Evolutionary conservation across 441 rosid genomes (phyloP).

Genomic region (Pelargonium myrrhifolium): DNA sequence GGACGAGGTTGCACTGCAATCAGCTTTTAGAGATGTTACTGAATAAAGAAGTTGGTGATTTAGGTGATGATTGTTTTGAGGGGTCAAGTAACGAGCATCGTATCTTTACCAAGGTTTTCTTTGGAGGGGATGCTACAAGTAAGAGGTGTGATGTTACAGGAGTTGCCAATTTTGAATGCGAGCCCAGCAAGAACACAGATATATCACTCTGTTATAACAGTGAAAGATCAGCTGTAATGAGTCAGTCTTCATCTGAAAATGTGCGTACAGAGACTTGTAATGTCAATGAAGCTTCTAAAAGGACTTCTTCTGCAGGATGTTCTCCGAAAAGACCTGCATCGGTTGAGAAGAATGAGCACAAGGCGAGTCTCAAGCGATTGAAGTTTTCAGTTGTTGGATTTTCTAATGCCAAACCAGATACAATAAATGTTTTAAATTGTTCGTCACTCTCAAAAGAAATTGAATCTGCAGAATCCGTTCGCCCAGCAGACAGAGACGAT

Average conservation of each 20-base stretch:
- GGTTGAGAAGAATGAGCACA: slow-evolving; percentile 30
- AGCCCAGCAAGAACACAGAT: slow-evolving; percentile 33
- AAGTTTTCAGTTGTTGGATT: slow-evolving; percentile 36
- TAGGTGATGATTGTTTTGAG: slow-evolving; percentile 45
- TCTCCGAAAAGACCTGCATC: slow-evolving; percentile 29
- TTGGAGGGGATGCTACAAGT: slow-evolving; percentile 39
- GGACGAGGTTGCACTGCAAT: slow-evolving; percentile 19
- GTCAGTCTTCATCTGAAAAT: slow-evolving; percentile 37
- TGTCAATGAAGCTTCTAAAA: slow-evolving; percentile 26
- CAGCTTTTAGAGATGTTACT: slow-evolving; percentile 33
- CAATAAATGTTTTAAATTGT: slow-evolving; percentile 22
- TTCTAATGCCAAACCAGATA: slow-evolving; percentile 24
- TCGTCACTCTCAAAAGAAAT: slow-evolving; percentile 20
- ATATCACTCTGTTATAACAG: slow-evolving; percentile 38
- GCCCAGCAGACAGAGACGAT: slow-evolving; percentile 26
- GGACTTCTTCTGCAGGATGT: slow-evolving; percentile 28
- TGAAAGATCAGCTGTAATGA: slow-evolving; percentile 52
- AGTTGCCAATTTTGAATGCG: slow-evolving; percentile 35
- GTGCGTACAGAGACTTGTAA: slow-evolving; percentile 27
- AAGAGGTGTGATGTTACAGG: slow-evolving; percentile 44
- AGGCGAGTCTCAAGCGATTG: slow-evolving; percentile 34
- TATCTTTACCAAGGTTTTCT: slow-evolving; percentile 56
- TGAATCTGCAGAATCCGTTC: slow-evolving; percentile 21
- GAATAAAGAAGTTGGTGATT: slow-evolving; percentile 26
- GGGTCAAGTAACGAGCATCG: slow-evolving; percentile 50